Conservation (phyloP, 2,329 filamentous ascomycete genomes). For the Venturia pyrina region DNA sequence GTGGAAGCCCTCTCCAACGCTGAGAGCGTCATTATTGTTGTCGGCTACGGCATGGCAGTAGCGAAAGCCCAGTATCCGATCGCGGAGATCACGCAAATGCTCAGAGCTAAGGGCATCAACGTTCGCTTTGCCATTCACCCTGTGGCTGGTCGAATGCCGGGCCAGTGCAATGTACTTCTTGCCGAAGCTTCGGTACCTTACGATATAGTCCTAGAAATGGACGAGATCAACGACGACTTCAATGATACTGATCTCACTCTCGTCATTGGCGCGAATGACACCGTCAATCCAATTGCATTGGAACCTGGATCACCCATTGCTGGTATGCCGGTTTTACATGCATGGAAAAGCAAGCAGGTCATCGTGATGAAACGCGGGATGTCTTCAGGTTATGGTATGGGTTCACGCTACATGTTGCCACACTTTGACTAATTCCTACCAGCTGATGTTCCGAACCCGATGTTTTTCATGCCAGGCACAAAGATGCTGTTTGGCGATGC, state of each 20-base stretch:
- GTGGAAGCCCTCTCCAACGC: slow-evolving; percentile 65
- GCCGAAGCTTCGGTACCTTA: slow-evolving; percentile 67
- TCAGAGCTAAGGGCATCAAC: slow-evolving; percentile 66
- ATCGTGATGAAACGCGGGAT: slow-evolving; percentile 89
- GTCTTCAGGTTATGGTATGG: slow-evolving; percentile 73
- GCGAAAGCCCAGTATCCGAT: slow-evolving; percentile 90
- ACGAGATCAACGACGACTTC: slow-evolving; percentile 93
- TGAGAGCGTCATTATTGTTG: slow-evolving; percentile 76
- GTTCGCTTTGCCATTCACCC: slow-evolving; percentile 87
- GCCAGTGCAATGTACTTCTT: slow-evolving; percentile 83
- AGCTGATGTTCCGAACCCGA: slow-evolving; percentile 85
- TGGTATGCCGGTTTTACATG: slow-evolving; percentile 85
- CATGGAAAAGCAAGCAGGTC: slow-evolving; percentile 89
- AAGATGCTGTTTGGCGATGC: slow-evolving; percentile 92
- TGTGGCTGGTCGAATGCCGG: slow-evolving; percentile 84
- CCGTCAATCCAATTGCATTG: slow-evolving; percentile 80
- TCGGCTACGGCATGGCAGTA: slow-evolving; percentile 90
- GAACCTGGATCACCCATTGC: slow-evolving; percentile 77
- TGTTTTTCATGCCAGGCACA: slow-evolving; percentile 85
- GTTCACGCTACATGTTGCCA: background rate
- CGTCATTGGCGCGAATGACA: slow-evolving; percentile 87
- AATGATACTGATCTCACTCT: slow-evolving; percentile 74
- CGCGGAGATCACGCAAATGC: slow-evolving; percentile 64
- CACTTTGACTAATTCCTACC: slow-evolving; percentile 11
- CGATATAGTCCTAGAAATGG: slow-evolving; percentile 46